phyloP scores from a whole-genome alignment of 148 eudicot species.

The Dianthus caryophyllus region DNA sequence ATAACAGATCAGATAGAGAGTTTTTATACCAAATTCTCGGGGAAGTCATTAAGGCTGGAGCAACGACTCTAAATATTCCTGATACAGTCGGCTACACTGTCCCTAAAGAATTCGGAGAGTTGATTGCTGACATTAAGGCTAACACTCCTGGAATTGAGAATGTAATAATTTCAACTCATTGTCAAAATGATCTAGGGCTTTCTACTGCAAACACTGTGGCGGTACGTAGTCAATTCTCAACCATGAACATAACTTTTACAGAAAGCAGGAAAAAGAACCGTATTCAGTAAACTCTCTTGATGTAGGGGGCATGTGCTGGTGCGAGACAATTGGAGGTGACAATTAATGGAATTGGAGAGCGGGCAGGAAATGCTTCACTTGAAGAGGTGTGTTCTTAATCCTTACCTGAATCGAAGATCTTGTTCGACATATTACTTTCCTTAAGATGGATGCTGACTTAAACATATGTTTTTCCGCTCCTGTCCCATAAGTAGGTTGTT shows the following conservation, averaged over 20 bases:
- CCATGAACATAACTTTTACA: not conserved
- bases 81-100: slow-evolving; percentile 88
- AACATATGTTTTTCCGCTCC: not conserved
- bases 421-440: not conserved
- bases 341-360: slow-evolving; percentile 91
- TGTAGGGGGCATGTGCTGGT: slow-evolving; percentile 89
- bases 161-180: slow-evolving; percentile 87
- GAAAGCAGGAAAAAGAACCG: not conserved
- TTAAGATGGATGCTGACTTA: not conserved
- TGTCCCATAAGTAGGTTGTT: slow-evolving; percentile 41
- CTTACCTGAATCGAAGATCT: not conserved
- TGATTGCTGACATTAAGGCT: slow-evolving; percentile 84
- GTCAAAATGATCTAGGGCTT: slow-evolving; percentile 98
- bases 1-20: slow-evolving; percentile 75
- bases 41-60: slow-evolving; percentile 92
- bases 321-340: slow-evolving; percentile 96
- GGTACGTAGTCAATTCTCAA: slow-evolving; percentile 36
- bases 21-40: slow-evolving; percentile 82
- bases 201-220: slow-evolving; percentile 85
- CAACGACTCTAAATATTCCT: slow-evolving; percentile 87
- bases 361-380: slow-evolving; percentile 95
- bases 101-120: slow-evolving; percentile 74
- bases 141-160: slow-evolving; percentile 91
- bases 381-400: slow-evolving; percentile 67
- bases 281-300: slow-evolving; percentile 22